These are phyloP conservation scores for Borovskyia barvae DNA, from an alignment of 208 protist species.

Conservation along the genomic window DNA sequence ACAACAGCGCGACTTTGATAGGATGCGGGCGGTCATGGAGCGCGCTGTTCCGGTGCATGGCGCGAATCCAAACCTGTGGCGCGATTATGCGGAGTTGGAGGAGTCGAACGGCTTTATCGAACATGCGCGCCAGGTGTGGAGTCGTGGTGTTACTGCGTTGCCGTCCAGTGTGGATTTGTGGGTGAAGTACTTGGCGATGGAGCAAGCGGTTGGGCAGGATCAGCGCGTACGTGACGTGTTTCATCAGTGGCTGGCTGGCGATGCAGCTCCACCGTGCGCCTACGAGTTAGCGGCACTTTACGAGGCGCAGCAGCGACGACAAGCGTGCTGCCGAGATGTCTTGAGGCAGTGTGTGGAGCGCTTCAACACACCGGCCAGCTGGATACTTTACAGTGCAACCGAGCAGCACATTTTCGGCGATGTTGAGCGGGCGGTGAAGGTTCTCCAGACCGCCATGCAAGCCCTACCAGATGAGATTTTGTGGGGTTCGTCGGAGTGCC, in stretches of 20 bases:
- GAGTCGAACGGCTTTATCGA: conserved; percentile 96
- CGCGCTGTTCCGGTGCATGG: conserved; percentile 91
- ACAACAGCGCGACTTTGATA: conserved; percentile 92
- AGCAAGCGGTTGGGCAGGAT: conserved; percentile 96
- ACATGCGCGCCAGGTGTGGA: conserved; percentile 96
- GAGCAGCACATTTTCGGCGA: conserved; percentile 76
- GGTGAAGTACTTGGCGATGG: conserved; percentile 95
- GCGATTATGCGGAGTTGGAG: conserved; percentile 99
- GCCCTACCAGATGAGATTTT: conserved; percentile 60
- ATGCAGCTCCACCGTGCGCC: conserved; percentile 57
- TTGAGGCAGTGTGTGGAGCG: conserved; percentile 70
- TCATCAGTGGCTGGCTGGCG: conserved; percentile 92
- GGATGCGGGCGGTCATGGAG: conserved; percentile 96
- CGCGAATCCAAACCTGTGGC: conserved; percentile 88
- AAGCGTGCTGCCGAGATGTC: conserved; percentile 48
- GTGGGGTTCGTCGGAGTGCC: conserved; percentile 45
- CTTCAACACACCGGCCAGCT: conserved; percentile 65
- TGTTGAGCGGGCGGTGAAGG: conserved; percentile 42
- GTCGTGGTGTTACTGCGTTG: conserved; percentile 95
- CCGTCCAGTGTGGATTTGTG: conserved; percentile 96
- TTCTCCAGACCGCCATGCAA: conserved; percentile 68
- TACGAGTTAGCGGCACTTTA: conserved; percentile 95
- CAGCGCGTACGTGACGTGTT: conserved; percentile 89
- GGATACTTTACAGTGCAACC: conserved; percentile 88
- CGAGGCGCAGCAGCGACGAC: conserved; percentile 58